Conservation (phyloP, 2,329 filamentous ascomycete species). For the Trichophyton rubrum region DNA sequence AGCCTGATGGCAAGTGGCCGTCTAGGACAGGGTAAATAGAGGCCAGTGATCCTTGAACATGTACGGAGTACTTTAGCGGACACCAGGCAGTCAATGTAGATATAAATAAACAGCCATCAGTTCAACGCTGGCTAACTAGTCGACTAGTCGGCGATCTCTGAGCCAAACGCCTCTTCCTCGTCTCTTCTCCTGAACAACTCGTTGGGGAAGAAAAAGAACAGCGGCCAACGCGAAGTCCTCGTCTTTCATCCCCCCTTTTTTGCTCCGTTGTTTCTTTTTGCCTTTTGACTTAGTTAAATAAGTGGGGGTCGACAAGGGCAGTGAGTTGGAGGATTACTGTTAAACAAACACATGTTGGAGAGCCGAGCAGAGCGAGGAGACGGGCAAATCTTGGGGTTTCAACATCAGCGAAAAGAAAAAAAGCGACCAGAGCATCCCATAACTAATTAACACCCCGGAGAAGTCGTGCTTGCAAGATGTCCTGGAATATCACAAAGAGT, state of each 20-base stretch:
- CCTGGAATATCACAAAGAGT: slow-evolving; percentile 1
- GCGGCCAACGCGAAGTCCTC: neutral
- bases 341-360: neutral
- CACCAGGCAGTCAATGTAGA: too few relatives aligned
- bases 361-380: too few relatives aligned
- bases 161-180: neutral
- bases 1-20: too few relatives aligned
- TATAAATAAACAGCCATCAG: neutral
- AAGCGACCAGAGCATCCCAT: neutral
- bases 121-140: neutral
- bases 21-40: too few relatives aligned
- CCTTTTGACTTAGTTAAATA: neutral
- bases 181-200: neutral
- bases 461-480: neutral
- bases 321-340: neutral
- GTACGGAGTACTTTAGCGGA: too few relatives aligned
- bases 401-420: neutral
- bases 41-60: too few relatives aligned
- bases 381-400: neutral
- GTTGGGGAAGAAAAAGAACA: neutral
- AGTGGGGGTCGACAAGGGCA: neutral
- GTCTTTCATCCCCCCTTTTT: neutral
- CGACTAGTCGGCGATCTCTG: neutral
- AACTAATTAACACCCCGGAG: neutral
- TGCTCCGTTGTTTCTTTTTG: neutral